Percentiles rank a stretch among this genome's conserved stretches.
phyloP scores from a whole-genome alignment of 345 rosid species.

The Xanthoceras sorbifolium region DNA sequence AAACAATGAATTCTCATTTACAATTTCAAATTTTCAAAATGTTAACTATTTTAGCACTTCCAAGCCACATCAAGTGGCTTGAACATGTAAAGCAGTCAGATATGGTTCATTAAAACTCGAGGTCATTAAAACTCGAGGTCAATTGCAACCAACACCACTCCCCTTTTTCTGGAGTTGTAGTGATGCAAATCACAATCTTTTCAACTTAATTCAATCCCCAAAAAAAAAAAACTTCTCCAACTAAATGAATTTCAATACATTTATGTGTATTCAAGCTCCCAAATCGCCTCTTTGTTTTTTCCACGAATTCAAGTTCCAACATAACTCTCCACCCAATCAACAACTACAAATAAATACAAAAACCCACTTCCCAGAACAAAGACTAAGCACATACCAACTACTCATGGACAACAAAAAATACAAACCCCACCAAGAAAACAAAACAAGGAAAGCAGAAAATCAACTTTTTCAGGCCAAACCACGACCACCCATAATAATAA shows the following conservation, averaged over 20 bases:
- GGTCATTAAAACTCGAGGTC: too few relatives aligned
- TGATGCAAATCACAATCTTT: background rate
- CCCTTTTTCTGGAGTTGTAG: background rate
- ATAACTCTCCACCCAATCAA: background rate
- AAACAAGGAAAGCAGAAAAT: slow-evolving; percentile 18
- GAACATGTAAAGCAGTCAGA: background rate
- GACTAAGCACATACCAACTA: background rate
- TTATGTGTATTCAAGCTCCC: background rate
- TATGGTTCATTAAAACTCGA: background rate
- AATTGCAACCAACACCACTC: too few relatives aligned
- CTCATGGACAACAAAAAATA: background rate
- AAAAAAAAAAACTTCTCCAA: background rate
- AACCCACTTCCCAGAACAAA: background rate
- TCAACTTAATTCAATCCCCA: background rate
- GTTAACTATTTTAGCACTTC: background rate
- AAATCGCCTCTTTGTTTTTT: background rate
- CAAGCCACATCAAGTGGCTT: background rate
- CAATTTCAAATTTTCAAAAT: background rate
- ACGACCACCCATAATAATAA: background rate
- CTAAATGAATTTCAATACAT: background rate
- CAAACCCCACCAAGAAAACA: background rate
- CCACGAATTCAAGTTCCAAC: background rate
- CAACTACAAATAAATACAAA: background rate
- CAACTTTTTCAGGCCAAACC: slow-evolving; percentile 7
- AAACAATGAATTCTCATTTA: background rate